A percentile compares a stretch with the other conserved stretches of the same genome.
Evolutionary conservation across 2,329 filamentous ascomycete species (phyloP).

Genomic region (Talaromyces piceae): DNA sequence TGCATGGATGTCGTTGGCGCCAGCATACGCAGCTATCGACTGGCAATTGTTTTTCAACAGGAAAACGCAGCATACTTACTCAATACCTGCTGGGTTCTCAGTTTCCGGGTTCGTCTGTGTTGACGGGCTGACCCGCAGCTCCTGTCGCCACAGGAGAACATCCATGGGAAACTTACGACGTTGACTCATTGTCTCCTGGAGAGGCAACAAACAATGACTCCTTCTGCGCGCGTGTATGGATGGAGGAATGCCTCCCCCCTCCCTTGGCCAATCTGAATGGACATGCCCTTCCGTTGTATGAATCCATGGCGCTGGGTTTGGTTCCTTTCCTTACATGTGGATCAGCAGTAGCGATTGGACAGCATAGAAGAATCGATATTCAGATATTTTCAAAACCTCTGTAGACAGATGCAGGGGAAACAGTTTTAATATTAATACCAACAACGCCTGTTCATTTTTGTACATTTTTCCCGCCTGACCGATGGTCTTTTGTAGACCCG

Average conservation of each 20-base stretch:
- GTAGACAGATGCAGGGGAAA: slow-evolving; percentile 1
- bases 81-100: neutral
- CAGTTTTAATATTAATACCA: neutral
- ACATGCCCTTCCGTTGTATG: too few species aligned
- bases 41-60: too few species aligned
- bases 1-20: neutral
- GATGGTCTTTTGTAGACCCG: slow-evolving; percentile 7
- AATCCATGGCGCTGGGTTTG: too few species aligned
- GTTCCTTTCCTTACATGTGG: neutral
- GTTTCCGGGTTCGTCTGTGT: neutral
- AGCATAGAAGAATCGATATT: neutral
- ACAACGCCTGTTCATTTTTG: neutral
- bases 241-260: too few species aligned
- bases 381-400: neutral
- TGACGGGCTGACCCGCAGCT: neutral
- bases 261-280: too few species aligned
- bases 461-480: slow-evolving; percentile 5
- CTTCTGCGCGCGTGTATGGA: neutral
- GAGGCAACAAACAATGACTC: neutral
- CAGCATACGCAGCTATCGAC: neutral
- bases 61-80: too few species aligned
- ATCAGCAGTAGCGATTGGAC: neutral
- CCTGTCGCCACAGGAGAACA: neutral
- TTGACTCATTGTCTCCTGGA: neutral
- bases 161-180: neutral